These are phyloP conservation scores for Globomyces sp. DNA, from an alignment of 371 early-diverging fungal genomes.

Conservation along the genomic window DNA sequence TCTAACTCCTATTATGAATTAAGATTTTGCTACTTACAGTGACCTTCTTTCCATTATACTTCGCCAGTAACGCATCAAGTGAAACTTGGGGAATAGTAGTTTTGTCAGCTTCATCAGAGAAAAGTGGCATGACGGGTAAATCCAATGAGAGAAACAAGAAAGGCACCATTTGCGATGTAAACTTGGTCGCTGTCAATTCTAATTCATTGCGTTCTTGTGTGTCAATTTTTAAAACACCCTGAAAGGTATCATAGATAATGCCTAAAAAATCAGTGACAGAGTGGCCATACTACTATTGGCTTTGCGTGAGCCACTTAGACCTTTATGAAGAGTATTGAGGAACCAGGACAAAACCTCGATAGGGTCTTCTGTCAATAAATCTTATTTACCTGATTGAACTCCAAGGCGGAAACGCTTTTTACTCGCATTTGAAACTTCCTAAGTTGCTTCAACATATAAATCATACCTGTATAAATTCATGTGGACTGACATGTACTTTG, in stretches of 20 bases:
- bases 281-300: constrained; percentile 56
- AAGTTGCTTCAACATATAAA: not conserved
- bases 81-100: constrained; percentile 93
- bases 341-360: constrained; percentile 93
- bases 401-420: constrained; percentile 77
- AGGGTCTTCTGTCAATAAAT: constrained; percentile 70
- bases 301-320: constrained; percentile 78
- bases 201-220: constrained; percentile 44
- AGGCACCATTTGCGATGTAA: constrained; percentile 52
- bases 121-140: constrained; percentile 90
- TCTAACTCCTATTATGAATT: constrained; percentile 39
- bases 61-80: constrained; percentile 69
- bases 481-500: constrained; percentile 95
- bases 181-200: constrained; percentile 37
- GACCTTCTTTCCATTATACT: constrained; percentile 70
- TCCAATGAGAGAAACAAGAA: constrained; percentile 90
- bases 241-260: constrained; percentile 78
- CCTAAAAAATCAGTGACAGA: constrained; percentile 33
- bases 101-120: constrained; percentile 82
- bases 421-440: constrained; percentile 85
- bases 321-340: constrained; percentile 83
- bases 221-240: constrained; percentile 77
- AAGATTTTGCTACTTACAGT: constrained; percentile 19
- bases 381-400: constrained; percentile 20
- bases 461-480: constrained; percentile 84